Conservation (phyloP, 2,329 filamentous ascomycete species). For the Neoscytalidium dimidiatum region DNA sequence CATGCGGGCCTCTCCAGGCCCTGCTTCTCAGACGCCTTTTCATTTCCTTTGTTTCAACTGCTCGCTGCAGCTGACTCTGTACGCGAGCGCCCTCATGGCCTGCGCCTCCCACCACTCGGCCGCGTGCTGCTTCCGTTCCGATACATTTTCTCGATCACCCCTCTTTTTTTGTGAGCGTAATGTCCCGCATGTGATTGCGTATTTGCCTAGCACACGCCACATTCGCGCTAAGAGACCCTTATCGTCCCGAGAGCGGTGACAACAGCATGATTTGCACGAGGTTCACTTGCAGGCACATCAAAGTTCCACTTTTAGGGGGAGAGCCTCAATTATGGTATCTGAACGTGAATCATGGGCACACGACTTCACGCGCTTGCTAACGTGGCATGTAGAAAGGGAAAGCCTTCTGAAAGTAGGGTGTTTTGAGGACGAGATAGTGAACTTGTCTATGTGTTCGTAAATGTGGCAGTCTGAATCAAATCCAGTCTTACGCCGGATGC, state of each 20-base stretch:
- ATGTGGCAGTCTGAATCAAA: neutral
- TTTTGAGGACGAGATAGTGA: neutral
- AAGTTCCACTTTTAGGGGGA: neutral
- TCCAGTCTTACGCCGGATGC: neutral
- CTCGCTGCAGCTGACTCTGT: slow-evolving; percentile 6
- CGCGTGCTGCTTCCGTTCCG: slow-evolving; percentile 4
- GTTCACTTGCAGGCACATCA: neutral
- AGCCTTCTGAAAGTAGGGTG: neutral
- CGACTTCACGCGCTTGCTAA: neutral
- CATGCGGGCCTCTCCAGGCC: neutral
- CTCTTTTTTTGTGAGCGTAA: slow-evolving; percentile 7
- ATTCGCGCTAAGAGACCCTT: neutral
- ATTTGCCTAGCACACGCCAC: slow-evolving; percentile 11
- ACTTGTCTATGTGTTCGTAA: no score
- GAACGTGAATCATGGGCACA: neutral
- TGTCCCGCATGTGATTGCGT: slow-evolving; percentile 14
- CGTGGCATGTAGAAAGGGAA: neutral
- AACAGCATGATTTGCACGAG: neutral
- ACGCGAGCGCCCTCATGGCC: neutral
- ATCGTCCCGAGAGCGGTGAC: neutral
- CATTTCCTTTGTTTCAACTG: slow-evolving; percentile 15
- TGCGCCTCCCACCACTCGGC: neutral
- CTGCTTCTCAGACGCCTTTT: neutral
- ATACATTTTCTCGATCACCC: neutral
- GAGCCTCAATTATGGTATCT: neutral